A percentile compares a stretch with the other conserved stretches of the same genome.
phyloP scores from a whole-genome alignment of 2,329 filamentous ascomycete species.

The Curvularia sp. region DNA sequence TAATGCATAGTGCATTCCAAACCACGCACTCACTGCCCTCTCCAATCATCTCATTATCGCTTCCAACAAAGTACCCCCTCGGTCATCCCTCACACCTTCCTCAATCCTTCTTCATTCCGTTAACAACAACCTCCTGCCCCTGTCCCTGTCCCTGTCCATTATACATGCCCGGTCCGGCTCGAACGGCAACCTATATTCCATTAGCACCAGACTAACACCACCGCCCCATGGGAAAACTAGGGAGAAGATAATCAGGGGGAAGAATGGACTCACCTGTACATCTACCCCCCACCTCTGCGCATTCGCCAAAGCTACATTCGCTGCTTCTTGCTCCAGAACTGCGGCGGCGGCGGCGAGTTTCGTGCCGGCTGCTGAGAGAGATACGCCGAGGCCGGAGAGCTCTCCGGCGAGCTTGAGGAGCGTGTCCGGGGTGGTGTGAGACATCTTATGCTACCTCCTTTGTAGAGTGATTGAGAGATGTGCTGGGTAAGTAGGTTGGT shows the following conservation, averaged over 20 bases:
- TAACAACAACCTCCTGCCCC: constrained; percentile 7
- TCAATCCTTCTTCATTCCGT: constrained; percentile 22
- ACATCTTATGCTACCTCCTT: constrained; percentile 13
- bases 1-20: neutral
- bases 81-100: neutral
- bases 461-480: neutral
- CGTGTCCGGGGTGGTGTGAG: constrained; percentile 25
- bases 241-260: neutral
- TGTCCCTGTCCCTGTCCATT: neutral
- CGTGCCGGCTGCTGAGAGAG: constrained; percentile 23
- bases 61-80: neutral
- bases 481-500: neutral
- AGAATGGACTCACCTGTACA: constrained; percentile 19
- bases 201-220: neutral
- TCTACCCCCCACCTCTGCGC: constrained; percentile 34
- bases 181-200: constrained; percentile 24
- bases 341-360: constrained; percentile 27
- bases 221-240: no score
- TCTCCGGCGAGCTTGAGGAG: constrained; percentile 33
- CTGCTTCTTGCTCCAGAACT: constrained; percentile 32
- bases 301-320: constrained; percentile 31
- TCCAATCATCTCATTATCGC: neutral
- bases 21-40: neutral
- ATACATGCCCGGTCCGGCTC: constrained; percentile 11
- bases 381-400: constrained; percentile 23